Conservation (phyloP, 768 basidiomycete genomes). For the Mycena rosella region DNA sequence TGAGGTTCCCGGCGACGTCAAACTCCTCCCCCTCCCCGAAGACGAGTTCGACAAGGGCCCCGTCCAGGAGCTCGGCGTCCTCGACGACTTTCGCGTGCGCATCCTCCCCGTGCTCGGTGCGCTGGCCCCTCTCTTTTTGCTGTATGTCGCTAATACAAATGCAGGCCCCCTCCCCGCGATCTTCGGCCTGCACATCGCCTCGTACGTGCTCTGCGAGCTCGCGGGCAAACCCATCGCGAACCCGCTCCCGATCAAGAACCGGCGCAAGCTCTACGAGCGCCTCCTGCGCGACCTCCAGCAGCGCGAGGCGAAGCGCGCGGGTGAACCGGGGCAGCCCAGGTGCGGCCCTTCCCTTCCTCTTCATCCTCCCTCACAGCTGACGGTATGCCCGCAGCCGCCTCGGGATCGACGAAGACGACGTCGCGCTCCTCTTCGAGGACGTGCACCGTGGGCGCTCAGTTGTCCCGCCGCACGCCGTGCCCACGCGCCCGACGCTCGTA, state of each 20-base stretch:
- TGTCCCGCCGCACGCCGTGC: conserved; percentile 82
- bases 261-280: conserved; percentile 86
- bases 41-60: conserved; percentile 93
- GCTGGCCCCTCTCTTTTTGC: not conserved
- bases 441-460: conserved; percentile 77
- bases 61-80: conserved; percentile 89
- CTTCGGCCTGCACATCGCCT: conserved; percentile 92
- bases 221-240: conserved; percentile 87
- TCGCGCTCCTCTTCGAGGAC: conserved; percentile 77
- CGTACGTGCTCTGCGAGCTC: conserved; percentile 88
- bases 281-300: conserved; percentile 82
- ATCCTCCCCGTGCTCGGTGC: conserved; percentile 76
- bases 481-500: conserved; percentile 78
- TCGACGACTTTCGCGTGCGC: conserved; percentile 66
- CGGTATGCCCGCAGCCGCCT: conserved; percentile 57
- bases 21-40: conserved; percentile 89
- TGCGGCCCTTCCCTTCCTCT: conserved; percentile 26
- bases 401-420: conserved; percentile 82
- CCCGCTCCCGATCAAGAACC: conserved; percentile 87
- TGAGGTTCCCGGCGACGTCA: conserved; percentile 90
- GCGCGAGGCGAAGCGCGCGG: conserved; percentile 78
- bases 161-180: conserved; percentile 84
- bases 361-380: conserved; percentile 12
- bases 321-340: conserved; percentile 59
- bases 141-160: too few relatives aligned